Evolutionary conservation across 176 grass and related monocot species (phyloP).

Genomic region (Juncus effusus): DNA sequence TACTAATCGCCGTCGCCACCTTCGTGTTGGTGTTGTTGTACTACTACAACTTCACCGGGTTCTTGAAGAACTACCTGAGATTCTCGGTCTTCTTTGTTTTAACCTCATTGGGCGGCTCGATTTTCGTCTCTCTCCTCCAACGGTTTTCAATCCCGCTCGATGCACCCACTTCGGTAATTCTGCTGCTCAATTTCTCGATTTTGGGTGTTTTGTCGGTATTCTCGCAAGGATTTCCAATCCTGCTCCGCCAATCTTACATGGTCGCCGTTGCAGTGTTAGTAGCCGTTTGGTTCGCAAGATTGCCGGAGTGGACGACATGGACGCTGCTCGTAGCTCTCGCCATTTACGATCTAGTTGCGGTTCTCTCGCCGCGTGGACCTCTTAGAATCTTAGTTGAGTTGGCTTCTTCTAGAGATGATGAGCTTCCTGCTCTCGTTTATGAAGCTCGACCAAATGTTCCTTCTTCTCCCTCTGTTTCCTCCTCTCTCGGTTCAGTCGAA

Average conservation of each 20-base stretch:
- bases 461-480: conserved; percentile 32
- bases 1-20: conserved; percentile 60
- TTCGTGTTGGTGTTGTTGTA: conserved; percentile 83
- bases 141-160: conserved; percentile 58
- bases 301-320: conserved; percentile 98
- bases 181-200: conserved; percentile 72
- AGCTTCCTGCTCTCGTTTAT: conserved; percentile 84
- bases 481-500: conserved; percentile 54
- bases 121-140: conserved; percentile 53
- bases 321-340: conserved; percentile 82
- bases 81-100: conserved; percentile 97
- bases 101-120: conserved; percentile 82
- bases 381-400: conserved; percentile 90
- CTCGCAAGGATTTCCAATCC: conserved; percentile 60
- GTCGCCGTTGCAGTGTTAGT: conserved; percentile 82
- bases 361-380: conserved; percentile 72
- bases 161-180: conserved; percentile 50
- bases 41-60: conserved; percentile 92
- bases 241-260: conserved; percentile 90
- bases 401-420: conserved; percentile 82
- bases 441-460: conserved; percentile 73
- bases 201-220: conserved; percentile 79
- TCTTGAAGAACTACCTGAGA: conserved; percentile 95
- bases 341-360: conserved; percentile 76
- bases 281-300: conserved; percentile 74